These are phyloP conservation scores for Geopyxis carbonaria DNA, from an alignment of 495 filamentous ascomycete species.

Conservation along the genomic window DNA sequence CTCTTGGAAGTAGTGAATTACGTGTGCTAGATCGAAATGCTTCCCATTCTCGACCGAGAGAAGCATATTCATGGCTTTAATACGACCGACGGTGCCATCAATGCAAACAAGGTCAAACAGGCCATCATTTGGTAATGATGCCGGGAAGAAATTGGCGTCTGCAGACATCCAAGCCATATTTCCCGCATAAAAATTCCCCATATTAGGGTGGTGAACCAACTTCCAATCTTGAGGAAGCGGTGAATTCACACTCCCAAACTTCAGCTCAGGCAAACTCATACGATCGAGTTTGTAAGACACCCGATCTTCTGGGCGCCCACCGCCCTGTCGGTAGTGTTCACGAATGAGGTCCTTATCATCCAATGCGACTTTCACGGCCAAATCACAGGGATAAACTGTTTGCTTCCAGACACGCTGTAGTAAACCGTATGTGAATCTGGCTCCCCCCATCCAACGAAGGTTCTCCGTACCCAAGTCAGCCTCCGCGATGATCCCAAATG, in stretches of 20 bases:
- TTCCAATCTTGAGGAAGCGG: conserved; percentile 61
- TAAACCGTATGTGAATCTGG: conserved; percentile 72
- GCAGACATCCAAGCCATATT: conserved; percentile 92
- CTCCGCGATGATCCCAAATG: conserved; percentile 79
- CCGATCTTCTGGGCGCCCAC: conserved; percentile 23
- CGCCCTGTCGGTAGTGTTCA: conserved; percentile 44
- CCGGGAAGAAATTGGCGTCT: conserved; percentile 74
- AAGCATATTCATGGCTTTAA: conserved; percentile 47
- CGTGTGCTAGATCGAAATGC: conserved; percentile 62
- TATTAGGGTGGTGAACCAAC: conserved; percentile 47
- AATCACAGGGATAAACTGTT: conserved; percentile 70
- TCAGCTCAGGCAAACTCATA: conserved; percentile 50
- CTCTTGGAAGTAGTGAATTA: conserved; percentile 30
- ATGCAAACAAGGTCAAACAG: conserved; percentile 70
- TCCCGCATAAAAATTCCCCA: conserved; percentile 88
- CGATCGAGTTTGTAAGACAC: conserved; percentile 14
- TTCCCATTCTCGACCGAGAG: conserved; percentile 48
- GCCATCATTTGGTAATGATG: conserved; percentile 69
- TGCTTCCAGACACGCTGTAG: conserved; percentile 52
- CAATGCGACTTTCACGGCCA: conserved; percentile 65
- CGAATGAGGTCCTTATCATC: conserved; percentile 61
- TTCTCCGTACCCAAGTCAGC: conserved; percentile 76
- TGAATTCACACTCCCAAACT: conserved; percentile 63
- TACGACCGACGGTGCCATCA: conserved; percentile 51
- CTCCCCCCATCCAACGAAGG: conserved; percentile 76